Percentiles rank a stretch among this genome's conserved stretches.
These are phyloP conservation scores for Saturnispora galanensis DNA, from an alignment of 805 yeast species.

Conservation along the genomic window DNA sequence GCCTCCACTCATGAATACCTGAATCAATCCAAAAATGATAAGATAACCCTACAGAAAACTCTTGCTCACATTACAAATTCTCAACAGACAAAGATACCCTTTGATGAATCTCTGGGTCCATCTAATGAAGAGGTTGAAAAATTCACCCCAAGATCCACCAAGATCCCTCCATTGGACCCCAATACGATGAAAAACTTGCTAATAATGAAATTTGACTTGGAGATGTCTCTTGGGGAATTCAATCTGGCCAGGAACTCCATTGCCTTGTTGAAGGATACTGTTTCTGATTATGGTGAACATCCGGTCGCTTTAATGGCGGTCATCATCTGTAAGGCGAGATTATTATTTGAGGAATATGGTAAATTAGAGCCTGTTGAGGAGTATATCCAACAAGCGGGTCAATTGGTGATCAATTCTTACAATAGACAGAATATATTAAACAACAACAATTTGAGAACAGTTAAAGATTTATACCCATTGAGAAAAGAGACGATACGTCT, in stretches of 20 bases:
- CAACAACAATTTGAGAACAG: conserved; percentile 25
- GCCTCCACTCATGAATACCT: conserved; percentile 4
- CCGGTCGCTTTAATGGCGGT: conserved; percentile 7
- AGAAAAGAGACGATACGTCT: conserved; percentile 4
- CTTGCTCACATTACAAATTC: conserved; percentile 3
- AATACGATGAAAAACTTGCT: conserved; percentile 4
- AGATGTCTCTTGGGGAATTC: conserved; percentile 10
- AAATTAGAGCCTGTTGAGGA: conserved; percentile 2
- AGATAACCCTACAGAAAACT: neutral
- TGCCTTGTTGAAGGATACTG: conserved; percentile 10
- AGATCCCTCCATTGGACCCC: neutral
- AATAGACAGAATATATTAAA: conserved; percentile 9
- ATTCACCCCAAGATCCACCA: neutral
- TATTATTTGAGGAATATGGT: conserved; percentile 1
- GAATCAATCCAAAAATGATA: neutral
- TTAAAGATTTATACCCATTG: conserved; percentile 38
- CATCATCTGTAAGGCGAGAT: conserved; percentile 4
- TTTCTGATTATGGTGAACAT: conserved; percentile 6
- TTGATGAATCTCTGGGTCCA: neutral
- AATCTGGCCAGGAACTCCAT: conserved; percentile 9
- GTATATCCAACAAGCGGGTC: conserved; percentile 10
- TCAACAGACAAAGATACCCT: neutral
- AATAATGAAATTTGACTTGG: conserved; percentile 10
- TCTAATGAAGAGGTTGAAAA: neutral
- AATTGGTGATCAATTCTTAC: conserved; percentile 7